Percentiles rank a stretch among this genome's conserved stretches.
These are phyloP conservation scores for Cordia subcordata DNA, from an alignment of 257 asterid genomes.

Conservation along the genomic window DNA sequence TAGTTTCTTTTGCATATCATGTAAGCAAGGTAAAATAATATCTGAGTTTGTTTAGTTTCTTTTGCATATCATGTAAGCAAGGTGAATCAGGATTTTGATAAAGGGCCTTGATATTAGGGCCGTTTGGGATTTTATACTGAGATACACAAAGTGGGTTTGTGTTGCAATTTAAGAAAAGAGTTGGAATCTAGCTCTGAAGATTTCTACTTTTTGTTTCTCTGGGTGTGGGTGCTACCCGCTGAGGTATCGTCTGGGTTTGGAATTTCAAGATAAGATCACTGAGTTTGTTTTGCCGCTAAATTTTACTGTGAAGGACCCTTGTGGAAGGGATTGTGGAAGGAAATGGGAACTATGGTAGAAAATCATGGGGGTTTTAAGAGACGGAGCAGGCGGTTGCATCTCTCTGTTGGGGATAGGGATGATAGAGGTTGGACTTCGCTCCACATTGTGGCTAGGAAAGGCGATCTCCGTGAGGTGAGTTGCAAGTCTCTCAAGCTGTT, in stretches of 20 bases:
- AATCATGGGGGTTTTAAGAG: constrained; percentile 41
- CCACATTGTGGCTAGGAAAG: constrained; percentile 73
- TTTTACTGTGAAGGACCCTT: background rate
- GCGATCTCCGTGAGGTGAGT: constrained; percentile 78
- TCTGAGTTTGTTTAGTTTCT: no score
- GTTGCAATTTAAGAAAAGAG: background rate
- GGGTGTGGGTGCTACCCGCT: background rate
- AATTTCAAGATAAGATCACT: background rate
- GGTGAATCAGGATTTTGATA: background rate
- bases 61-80: background rate
- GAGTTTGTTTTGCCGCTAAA: background rate
- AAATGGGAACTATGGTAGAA: constrained; percentile 34
- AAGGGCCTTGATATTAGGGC: no score
- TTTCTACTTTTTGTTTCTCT: constrained; percentile 1
- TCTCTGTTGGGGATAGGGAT: constrained; percentile 55
- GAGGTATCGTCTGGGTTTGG: background rate
- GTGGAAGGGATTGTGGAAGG: background rate
- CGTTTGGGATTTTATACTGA: no score
- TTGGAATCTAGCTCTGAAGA: constrained; percentile 7
- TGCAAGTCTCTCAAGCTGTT: background rate
- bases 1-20: background rate
- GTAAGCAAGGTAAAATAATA: background rate
- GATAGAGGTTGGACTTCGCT: constrained; percentile 95
- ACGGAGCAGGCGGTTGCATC: constrained; percentile 38
- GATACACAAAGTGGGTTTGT: constrained; percentile 1